phyloP scores from a whole-genome alignment of 306 rosid genomes.

The Boehmeria nivea region DNA sequence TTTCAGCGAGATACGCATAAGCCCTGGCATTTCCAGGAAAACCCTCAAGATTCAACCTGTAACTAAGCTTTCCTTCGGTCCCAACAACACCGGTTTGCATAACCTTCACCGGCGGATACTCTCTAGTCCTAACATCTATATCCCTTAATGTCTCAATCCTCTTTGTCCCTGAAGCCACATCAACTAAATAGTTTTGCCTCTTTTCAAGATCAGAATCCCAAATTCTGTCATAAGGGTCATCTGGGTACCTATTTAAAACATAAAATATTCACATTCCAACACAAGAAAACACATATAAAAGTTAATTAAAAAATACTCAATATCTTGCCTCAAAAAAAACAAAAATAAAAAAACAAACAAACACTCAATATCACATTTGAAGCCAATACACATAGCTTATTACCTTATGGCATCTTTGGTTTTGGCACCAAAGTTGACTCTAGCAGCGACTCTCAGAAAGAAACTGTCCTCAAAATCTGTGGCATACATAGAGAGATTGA shows the following conservation, averaged over 20 bases:
- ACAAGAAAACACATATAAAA: no score
- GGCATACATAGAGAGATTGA: slow-evolving; percentile 90
- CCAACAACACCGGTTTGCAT: slow-evolving; percentile 92
- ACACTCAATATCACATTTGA: slow-evolving; percentile 4
- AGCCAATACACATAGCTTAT: not conserved
- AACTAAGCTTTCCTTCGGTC: slow-evolving; percentile 53
- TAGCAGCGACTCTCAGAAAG: slow-evolving; percentile 84
- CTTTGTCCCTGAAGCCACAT: slow-evolving; percentile 85
- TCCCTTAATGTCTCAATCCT: slow-evolving; percentile 61
- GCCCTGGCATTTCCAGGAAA: slow-evolving; percentile 87
- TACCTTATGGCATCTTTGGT: slow-evolving; percentile 66
- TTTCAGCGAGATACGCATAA: slow-evolving; percentile 82
- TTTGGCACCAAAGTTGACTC: slow-evolving; percentile 85
- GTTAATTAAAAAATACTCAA: no score
- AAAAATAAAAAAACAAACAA: not conserved
- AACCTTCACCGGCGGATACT: slow-evolving; percentile 73
- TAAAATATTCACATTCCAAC: no score
- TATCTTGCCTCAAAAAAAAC: not conserved
- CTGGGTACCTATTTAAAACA: slow-evolving; percentile 66
- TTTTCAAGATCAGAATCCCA: slow-evolving; percentile 88
- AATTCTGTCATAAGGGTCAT: slow-evolving; percentile 96
- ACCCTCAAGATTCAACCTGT: slow-evolving; percentile 74
- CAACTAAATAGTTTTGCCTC: slow-evolving; percentile 87
- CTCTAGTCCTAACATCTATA: slow-evolving; percentile 54
- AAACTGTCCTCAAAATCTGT: slow-evolving; percentile 79